Percentiles rank a stretch among this genome's conserved stretches.
phyloP scores from a whole-genome alignment of 2,329 filamentous ascomycete species.

The Epicoccum sorghinum region DNA sequence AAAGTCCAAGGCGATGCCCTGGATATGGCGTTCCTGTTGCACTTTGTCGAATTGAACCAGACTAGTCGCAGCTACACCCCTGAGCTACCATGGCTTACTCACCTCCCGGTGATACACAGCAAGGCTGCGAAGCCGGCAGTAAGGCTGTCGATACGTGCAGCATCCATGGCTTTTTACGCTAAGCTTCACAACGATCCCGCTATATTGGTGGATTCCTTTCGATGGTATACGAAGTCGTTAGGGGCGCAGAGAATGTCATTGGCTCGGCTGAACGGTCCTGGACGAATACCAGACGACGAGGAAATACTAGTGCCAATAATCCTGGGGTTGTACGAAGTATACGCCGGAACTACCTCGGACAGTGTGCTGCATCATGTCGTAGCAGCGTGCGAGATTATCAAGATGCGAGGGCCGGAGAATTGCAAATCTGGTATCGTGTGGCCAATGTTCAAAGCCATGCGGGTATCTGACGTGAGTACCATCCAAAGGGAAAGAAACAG shows the following conservation, averaged over 20 bases:
- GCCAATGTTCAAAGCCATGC: constrained; percentile 38
- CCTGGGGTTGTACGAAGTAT: constrained; percentile 38
- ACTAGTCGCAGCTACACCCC: constrained; percentile 22
- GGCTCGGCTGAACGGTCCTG: constrained; percentile 16
- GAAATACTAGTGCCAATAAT: constrained; percentile 41
- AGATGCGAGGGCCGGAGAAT: constrained; percentile 38
- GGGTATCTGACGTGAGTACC: constrained; percentile 35
- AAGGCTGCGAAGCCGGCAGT: constrained; percentile 32
- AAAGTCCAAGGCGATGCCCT: constrained; percentile 29
- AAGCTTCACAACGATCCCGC: constrained; percentile 36
- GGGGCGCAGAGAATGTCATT: constrained; percentile 33
- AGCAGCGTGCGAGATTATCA: constrained; percentile 38
- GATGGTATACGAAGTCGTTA: constrained; percentile 42
- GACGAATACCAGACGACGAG: constrained; percentile 34
- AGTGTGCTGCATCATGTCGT: constrained; percentile 39
- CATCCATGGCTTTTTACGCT: constrained; percentile 43
- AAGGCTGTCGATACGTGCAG: constrained; percentile 38
- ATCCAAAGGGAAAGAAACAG: not conserved
- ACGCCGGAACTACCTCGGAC: constrained; percentile 35
- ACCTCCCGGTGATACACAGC: constrained; percentile 27
- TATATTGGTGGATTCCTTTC: constrained; percentile 40
- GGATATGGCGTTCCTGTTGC: constrained; percentile 38
- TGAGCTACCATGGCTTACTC: constrained; percentile 36
- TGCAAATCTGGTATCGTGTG: constrained; percentile 30
- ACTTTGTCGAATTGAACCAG: constrained; percentile 39